Base-by-base conservation (phyloP, 176 grass and related monocot species). In the Triticum dicoccoides region DNA sequence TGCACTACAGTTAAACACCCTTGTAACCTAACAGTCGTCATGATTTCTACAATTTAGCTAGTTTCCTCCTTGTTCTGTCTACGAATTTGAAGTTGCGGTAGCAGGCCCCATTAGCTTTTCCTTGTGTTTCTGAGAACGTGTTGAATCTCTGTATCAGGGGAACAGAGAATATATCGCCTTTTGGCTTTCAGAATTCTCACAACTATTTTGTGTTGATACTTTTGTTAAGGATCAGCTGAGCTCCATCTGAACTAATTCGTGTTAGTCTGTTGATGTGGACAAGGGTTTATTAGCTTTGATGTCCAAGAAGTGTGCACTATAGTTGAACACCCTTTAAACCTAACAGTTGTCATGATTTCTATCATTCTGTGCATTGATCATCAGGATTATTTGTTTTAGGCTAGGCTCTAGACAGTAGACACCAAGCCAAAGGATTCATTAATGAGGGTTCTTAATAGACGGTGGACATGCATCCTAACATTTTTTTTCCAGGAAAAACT, bases 61-160 rank as follows among this genome's bases (percentile, higher is more conserved):
- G 32, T 69, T 6, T 83, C 39, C 9, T 56, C 52, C 56, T 13
- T 61, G 10, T 61, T 15, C 42, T 47, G 0, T 76, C 44, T 52
- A 23, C 6, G 11, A 39, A 1, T 73, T 65, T 2, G 21, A 67
- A 80, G 7, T 47, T 84, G 42, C 8, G 3, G 18, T 47, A 59
- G 44, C 24, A 33, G 13, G 18, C 12, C 21, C 42, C 1, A 13
- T 14, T 73, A 58, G 45, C 32, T 20, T 21, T 72, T 39, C 11
- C 24, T 25, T 76, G 24, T 85, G 8, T 76, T 85, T 69, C 49
- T n/a, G 2, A 13, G 14, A 21, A 51, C 62, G n/a, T 78, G 52
- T 83, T 72, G 3, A 17, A 82, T 89, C 1, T 51, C 49, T 20
- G 32, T 25, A 80, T 89, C 70, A 84, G 5, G 41, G 51, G 56